A percentile compares a stretch with the other conserved stretches of the same genome.
Conservation (phyloP, 1,139 yeast species). For the Nakaseomyces uthaithaninus region DNA sequence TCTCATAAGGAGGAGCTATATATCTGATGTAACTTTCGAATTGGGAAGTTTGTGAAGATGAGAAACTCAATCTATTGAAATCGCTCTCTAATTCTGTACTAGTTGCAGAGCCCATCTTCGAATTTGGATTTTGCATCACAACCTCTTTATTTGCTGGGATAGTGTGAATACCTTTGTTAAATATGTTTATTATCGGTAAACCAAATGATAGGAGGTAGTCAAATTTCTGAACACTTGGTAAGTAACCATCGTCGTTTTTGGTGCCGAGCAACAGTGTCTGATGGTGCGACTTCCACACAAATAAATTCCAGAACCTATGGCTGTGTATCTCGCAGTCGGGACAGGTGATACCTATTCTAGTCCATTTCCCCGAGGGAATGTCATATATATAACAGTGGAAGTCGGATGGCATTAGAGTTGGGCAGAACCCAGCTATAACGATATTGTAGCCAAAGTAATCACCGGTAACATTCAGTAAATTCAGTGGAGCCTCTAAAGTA, state of each 20-base stretch:
- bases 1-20: slow-evolving; percentile 60
- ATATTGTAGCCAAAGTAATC: slow-evolving; percentile 59
- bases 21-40: slow-evolving; percentile 71
- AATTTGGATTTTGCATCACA: not conserved
- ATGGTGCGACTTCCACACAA: slow-evolving; percentile 71
- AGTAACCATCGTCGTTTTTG: slow-evolving; percentile 38
- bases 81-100: not conserved
- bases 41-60: slow-evolving; percentile 24
- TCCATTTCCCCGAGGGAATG: slow-evolving; percentile 57
- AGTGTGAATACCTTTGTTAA: slow-evolving; percentile 26
- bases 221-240: slow-evolving; percentile 52
- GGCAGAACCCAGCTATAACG: slow-evolving; percentile 49
- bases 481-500: slow-evolving; percentile 23
- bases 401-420: slow-evolving; percentile 35
- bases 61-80: slow-evolving; percentile 13
- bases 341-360: slow-evolving; percentile 50
- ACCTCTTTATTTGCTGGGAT: slow-evolving; percentile 6
- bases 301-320: slow-evolving; percentile 59
- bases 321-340: slow-evolving; percentile 44
- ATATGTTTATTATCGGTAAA: slow-evolving; percentile 55
- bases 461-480: slow-evolving; percentile 48
- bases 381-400: slow-evolving; percentile 53
- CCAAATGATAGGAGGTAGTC: slow-evolving; percentile 52
- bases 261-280: slow-evolving; percentile 51
- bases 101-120: not conserved